Conservation (phyloP, 805 yeast species). For the Ogataea methanolica region DNA sequence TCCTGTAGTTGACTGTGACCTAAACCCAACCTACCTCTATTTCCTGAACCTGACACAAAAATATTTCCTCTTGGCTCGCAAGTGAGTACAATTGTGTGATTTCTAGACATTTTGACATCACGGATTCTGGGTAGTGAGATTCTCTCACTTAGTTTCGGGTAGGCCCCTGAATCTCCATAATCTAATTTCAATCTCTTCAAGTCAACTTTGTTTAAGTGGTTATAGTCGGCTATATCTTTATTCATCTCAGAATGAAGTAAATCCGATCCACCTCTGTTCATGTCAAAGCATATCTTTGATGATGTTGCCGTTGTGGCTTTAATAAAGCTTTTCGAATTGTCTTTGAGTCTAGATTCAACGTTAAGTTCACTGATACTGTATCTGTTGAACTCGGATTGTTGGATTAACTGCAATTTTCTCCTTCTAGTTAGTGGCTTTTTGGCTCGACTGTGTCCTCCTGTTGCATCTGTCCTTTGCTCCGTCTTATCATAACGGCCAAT, state of each 20-base stretch:
- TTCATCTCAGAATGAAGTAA: conserved; percentile 57
- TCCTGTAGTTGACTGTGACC: conserved; percentile 38
- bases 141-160: conserved; percentile 18
- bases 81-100: conserved; percentile 60
- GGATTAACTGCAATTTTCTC: background rate
- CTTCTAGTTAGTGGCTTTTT: background rate
- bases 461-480: conserved; percentile 25
- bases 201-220: conserved; percentile 14
- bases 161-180: conserved; percentile 19
- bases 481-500: conserved; percentile 12
- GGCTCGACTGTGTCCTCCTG: conserved; percentile 32
- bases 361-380: conserved; percentile 21
- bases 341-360: conserved; percentile 22
- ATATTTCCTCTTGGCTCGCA: conserved; percentile 42
- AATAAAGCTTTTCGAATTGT: conserved; percentile 2
- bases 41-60: conserved; percentile 60
- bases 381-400: background rate
- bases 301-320: conserved; percentile 2
- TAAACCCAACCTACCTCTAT: conserved; percentile 70
- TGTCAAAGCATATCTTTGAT: conserved; percentile 7
- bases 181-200: conserved; percentile 15
- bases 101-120: conserved; percentile 51
- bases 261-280: conserved; percentile 49
- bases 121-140: conserved; percentile 41
- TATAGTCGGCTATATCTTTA: conserved; percentile 6